Percentiles rank a stretch among this genome's conserved stretches.
These are phyloP conservation scores for Blastobotrys arbuscula DNA, from an alignment of 1,139 yeast genomes.

Conservation along the genomic window DNA sequence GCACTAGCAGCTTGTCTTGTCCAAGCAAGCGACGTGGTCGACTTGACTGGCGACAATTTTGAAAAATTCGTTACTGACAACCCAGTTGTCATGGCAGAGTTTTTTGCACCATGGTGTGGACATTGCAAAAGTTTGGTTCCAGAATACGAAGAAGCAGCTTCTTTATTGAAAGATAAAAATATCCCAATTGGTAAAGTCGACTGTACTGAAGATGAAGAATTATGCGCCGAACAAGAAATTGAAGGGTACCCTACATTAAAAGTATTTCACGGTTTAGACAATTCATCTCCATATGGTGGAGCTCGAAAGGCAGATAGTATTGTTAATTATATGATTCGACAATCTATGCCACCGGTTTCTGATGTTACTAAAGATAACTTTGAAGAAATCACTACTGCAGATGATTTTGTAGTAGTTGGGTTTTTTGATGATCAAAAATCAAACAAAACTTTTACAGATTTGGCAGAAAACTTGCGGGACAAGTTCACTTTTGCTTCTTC, in stretches of 20 bases:
- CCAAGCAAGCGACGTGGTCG: conserved; percentile 58
- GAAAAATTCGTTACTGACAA: conserved; percentile 60
- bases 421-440: conserved; percentile 36
- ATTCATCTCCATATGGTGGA: conserved; percentile 59
- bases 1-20: conserved; percentile 11
- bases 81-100: conserved; percentile 85
- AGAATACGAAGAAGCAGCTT: conserved; percentile 83
- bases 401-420: conserved; percentile 25
- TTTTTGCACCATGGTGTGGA: conserved; percentile 99
- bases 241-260: conserved; percentile 92
- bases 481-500: conserved; percentile 57
- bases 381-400: conserved; percentile 37
- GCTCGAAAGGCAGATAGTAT: conserved; percentile 79
- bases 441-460: conserved; percentile 46
- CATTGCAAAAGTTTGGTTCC: conserved; percentile 96
- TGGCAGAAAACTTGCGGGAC: conserved; percentile 58
- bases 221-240: conserved; percentile 70
- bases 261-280: conserved; percentile 63
- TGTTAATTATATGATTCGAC: conserved; percentile 72
- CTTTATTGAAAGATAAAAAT: conserved; percentile 54
- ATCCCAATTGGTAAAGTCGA: conserved; percentile 87
- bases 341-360: conserved; percentile 75
- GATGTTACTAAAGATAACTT: conserved; percentile 46
- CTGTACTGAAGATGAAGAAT: conserved; percentile 79
- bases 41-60: conserved; percentile 50